A percentile compares a stretch with the other conserved stretches of the same genome.
Conservation (phyloP, 495 filamentous ascomycete genomes). For the Xylaria cubensis region DNA sequence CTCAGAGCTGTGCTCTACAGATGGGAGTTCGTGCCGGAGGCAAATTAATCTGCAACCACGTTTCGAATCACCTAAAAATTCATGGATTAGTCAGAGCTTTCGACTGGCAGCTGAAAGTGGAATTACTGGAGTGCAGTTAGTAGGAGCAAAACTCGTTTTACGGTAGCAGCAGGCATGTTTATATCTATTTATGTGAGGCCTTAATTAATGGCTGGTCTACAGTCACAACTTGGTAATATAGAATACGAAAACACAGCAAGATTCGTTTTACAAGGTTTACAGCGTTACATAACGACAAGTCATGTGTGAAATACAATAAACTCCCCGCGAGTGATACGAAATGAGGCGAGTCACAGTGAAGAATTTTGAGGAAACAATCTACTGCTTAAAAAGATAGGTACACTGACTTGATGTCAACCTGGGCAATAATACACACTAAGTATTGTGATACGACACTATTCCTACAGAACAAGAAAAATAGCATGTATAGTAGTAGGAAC, state of each 20-base stretch:
- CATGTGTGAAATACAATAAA: not conserved
- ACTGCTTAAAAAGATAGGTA: not conserved
- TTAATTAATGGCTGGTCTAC: too few species aligned
- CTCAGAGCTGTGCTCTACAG: not conserved
- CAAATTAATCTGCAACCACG: not conserved
- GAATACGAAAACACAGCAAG: too few species aligned
- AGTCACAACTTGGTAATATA: too few species aligned
- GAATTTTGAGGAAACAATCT: not conserved
- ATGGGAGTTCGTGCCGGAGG: not conserved
- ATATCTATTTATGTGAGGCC: not conserved
- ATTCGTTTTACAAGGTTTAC: not conserved
- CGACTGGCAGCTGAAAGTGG: not conserved
- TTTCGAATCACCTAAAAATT: not conserved
- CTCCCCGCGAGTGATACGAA: not conserved
- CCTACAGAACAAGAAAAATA: too few species aligned
- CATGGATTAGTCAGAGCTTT: not conserved
- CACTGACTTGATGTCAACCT: too few species aligned
- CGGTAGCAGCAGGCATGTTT: not conserved
- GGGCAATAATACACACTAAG: not conserved
- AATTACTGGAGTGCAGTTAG: not conserved
- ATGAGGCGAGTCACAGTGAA: not conserved
- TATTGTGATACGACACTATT: too few species aligned
- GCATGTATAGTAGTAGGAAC: too few species aligned
- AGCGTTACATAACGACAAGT: not conserved
- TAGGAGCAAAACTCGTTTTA: not conserved